Evolutionary conservation across 371 early-diverging fungal species (phyloP).

Genomic region (Blastocladiella emersonii): DNA sequence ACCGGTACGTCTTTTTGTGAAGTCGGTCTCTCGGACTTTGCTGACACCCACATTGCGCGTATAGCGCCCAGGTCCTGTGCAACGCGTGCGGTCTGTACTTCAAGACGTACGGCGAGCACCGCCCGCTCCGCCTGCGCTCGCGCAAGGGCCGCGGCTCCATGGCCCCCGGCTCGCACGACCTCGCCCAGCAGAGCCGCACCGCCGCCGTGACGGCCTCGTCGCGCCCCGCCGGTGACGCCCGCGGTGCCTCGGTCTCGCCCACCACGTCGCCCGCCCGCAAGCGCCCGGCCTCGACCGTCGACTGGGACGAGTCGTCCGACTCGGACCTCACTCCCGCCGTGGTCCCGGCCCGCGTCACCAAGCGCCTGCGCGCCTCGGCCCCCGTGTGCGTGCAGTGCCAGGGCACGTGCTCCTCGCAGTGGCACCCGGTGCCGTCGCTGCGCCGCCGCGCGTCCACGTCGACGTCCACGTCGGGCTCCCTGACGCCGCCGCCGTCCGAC

Average conservation of each 20-base stretch:
- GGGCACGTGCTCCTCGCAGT: background rate
- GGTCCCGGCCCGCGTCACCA: background rate
- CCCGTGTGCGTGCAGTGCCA: background rate
- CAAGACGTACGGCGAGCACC: slow-evolving; percentile 55
- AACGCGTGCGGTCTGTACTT: slow-evolving; percentile 76
- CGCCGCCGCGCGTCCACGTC: background rate
- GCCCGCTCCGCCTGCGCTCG: slow-evolving; percentile 40
- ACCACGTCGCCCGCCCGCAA: background rate
- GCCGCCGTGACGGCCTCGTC: too few species aligned
- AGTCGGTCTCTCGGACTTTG: background rate
- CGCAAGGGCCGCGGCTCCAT: background rate
- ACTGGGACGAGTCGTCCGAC: background rate
- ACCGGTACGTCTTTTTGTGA: slow-evolving; percentile 21
- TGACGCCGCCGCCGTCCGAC: background rate
- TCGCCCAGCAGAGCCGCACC: too few species aligned
- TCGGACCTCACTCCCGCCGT: too few species aligned
- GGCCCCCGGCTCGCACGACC: too few species aligned
- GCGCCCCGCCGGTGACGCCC: too few species aligned
- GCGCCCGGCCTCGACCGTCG: background rate
- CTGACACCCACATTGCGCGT: background rate
- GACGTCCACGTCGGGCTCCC: background rate
- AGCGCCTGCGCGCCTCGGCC: background rate
- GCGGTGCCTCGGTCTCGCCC: too few species aligned
- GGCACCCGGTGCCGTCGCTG: too few species aligned
- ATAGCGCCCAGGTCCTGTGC: slow-evolving; percentile 33